These are phyloP conservation scores for Phialophora verrucosa DNA, from an alignment of 2,329 filamentous ascomycete genomes.

Conservation along the genomic window DNA sequence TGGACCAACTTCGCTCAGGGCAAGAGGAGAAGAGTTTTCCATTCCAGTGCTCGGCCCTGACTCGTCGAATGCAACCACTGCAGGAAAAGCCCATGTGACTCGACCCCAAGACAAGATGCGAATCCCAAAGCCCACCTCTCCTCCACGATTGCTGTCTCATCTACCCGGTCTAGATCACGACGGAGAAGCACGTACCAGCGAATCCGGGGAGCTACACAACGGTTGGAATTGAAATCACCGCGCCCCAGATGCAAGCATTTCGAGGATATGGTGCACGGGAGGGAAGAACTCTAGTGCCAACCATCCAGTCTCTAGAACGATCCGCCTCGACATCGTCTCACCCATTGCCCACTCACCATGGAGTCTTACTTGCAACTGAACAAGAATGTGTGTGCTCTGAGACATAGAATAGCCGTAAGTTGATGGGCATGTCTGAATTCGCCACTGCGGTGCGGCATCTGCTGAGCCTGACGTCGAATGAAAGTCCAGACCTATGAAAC, in stretches of 20 bases:
- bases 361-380: background rate
- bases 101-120: background rate
- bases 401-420: background rate
- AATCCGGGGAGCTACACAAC: background rate
- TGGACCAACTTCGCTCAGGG: background rate
- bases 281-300: background rate
- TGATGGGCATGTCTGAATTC: background rate
- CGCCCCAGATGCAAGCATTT: background rate
- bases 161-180: background rate
- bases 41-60: background rate
- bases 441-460: background rate
- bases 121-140: background rate
- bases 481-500: background rate
- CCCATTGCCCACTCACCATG: background rate
- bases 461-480: background rate
- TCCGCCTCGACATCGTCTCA: background rate
- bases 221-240: constrained; percentile 1
- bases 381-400: background rate
- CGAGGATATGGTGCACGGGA: background rate
- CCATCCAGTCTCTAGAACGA: background rate
- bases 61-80: background rate
- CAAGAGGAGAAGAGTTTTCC: background rate
- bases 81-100: background rate
- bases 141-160: background rate
- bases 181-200: background rate